Evolutionary conservation across 371 early-diverging fungal species (phyloP), one percentile per base, ranked within the genome.

Genomic region (Rhizopus sp.): DNA sequence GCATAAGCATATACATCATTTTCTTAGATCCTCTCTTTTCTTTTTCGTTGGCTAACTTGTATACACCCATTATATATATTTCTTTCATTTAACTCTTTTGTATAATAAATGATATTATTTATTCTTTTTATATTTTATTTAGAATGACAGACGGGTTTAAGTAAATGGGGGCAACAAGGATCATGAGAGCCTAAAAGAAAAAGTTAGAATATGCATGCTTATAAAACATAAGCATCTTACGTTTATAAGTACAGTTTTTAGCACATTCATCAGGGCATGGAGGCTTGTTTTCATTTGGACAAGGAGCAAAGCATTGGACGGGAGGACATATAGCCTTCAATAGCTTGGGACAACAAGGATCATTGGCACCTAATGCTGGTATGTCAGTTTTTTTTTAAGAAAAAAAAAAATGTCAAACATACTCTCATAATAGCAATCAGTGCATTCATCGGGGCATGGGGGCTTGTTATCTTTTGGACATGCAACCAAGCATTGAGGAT

Each of bases 321-420:
- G n/a, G 3, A 15, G 10, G 41, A 30, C 55, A 55, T 23, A 55
- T 16, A 17, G 48, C 39, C 23, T 47, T 37, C n/a, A 47, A 30
- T 9, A 47, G 37, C 9, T 39, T 37, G 31, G 56, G 56, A 12
- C 56, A 56, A 34, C 56, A 56, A 4, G 56, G 49, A 31, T 56
- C 32, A 29, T 15, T 17, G 46, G 55, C 32, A 29, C 34, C 55
- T 55, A 47, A 2, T 23, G 23, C 0, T 23, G 23, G 2, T 23
- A 0, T 23, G 23, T 23, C 23, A 23, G 23, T 2, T 23, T 23
- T 23, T 23, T 23, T 23, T 23, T n/a, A n/a, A 23, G 2, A 2
- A 23, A 10, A 38, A 12, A 17, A 46, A 35, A 30, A 10, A 35
- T 10, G 29, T n/a, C 41, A 47, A 34, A 42, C 13, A 33, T 13